Evolutionary conservation across 2,329 filamentous ascomycete genomes (phyloP), one percentile per base, ranked within the genome.

Genomic region (Venturia carpophila): DNA sequence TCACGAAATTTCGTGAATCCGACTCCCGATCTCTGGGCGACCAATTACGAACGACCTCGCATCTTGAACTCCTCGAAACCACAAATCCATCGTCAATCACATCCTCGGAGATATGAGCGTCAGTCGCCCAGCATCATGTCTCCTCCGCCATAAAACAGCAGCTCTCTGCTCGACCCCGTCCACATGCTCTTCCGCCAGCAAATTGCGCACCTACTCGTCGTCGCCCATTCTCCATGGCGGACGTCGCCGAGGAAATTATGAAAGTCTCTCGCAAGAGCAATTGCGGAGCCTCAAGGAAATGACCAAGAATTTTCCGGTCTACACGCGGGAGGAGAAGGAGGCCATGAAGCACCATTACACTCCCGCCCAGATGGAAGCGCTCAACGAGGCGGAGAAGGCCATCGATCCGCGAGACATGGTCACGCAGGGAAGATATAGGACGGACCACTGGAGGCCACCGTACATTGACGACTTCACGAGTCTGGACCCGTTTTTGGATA

Each of bases 401-500:
- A 87, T 97, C 74, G 83, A 89, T 72, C 79, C 87, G 11, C 80
- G 86, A 69, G 91, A 97, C 75, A 74, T 97, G 73, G 81, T 87
- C 52, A 80, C 85, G 42, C 89, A 94, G 77, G 90, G 87, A 69
- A 82, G 85, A 55, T 76, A 90, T 70, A 87, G 91, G 67, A 82
- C 79, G 64, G 92, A 96, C 73, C 83, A 86, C 10, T 89, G 90
- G 80, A 80, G 81, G 64, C 79, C 92, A 62, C 80, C 84, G 67
- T 94, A 96, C 75, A 78, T 93, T 65, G 92, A 97, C 74, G 91
- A 96, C 75, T 89, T 96, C 72, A 85, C 88, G 67, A 83, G 83
- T 66, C 83, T 93, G 68, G 85, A 91, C 72, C 90, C 91, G 64
- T 81, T 90, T 62, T 83, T 94, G 67, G 93, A 97, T 78, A 84